Percentiles rank a stretch among this genome's conserved stretches.
These are phyloP conservation scores for Luffa acutangula DNA, from an alignment of 306 rosid genomes.

Conservation along the genomic window DNA sequence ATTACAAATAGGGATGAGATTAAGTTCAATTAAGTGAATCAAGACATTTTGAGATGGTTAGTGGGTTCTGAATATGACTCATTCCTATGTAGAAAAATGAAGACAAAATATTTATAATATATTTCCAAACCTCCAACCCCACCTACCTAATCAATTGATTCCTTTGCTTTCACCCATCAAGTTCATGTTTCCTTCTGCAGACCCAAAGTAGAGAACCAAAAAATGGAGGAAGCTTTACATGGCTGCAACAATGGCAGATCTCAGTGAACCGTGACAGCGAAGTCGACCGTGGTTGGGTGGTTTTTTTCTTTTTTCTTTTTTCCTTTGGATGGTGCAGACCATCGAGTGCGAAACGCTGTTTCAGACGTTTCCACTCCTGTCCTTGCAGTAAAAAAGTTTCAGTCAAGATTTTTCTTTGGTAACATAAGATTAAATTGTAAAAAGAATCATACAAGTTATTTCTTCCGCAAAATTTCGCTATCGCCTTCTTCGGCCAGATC, in stretches of 20 bases:
- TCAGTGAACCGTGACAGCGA: neutral
- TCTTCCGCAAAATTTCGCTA: too few species aligned
- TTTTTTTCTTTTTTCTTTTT: neutral
- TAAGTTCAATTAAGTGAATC: neutral
- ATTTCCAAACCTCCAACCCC: slow-evolving; percentile 4
- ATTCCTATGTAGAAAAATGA: neutral
- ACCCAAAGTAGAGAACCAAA: neutral
- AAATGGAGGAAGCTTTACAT: neutral
- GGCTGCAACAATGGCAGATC: neutral
- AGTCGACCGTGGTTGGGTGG: neutral
- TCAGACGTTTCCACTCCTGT: neutral
- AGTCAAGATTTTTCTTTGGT: neutral
- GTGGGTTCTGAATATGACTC: neutral
- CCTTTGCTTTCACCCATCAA: neutral
- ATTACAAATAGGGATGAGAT: neutral
- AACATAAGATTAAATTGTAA: neutral
- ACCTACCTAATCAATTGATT: neutral
- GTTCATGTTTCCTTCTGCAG: neutral
- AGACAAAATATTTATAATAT: neutral
- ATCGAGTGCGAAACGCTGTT: neutral
- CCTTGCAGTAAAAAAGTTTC: neutral
- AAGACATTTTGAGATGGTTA: neutral
- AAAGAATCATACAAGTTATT: too few species aligned
- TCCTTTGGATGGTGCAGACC: neutral
- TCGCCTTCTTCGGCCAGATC: neutral